Conservation (phyloP, 1,284 basidiomycete genomes). For the Thecaphora frezii region DNA sequence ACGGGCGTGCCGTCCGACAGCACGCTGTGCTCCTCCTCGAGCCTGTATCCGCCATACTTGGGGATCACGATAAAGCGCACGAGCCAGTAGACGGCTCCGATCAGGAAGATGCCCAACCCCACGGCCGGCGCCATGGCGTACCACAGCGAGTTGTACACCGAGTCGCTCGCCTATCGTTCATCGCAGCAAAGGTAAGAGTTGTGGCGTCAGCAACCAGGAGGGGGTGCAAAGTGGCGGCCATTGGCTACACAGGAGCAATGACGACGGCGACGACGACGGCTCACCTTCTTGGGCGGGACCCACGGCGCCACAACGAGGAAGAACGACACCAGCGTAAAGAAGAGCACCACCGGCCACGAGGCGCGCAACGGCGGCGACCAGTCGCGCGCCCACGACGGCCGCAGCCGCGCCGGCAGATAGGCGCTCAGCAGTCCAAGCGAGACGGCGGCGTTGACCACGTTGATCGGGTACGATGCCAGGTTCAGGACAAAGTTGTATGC, state of each 20-base stretch:
- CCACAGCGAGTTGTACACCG: constrained; percentile 10
- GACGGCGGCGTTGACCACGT: constrained; percentile 64
- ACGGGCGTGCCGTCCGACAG: constrained; percentile 67
- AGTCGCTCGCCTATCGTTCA: constrained; percentile 5
- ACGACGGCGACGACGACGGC: no score
- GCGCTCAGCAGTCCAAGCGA: constrained; percentile 65
- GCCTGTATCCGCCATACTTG: constrained; percentile 63
- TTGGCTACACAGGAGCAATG: no score
- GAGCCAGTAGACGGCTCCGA: constrained; percentile 66
- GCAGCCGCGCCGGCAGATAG: constrained; percentile 27
- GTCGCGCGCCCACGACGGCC: constrained; percentile 19
- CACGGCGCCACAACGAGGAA: constrained; percentile 67
- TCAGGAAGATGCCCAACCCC: constrained; percentile 57
- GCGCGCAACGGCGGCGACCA: constrained; percentile 44
- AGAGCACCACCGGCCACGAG: constrained; percentile 64
- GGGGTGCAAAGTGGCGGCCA: no score
- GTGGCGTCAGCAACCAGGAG: no score
- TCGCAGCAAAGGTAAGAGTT: no score
- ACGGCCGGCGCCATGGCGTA: constrained; percentile 39
- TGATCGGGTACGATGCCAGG: constrained; percentile 65
- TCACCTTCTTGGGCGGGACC: constrained; percentile 64
- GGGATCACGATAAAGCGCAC: constrained; percentile 65
- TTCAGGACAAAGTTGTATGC: constrained; percentile 67
- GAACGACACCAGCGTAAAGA: constrained; percentile 65
- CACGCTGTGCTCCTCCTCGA: constrained; percentile 5